Base-by-base conservation (phyloP, 2,329 filamentous ascomycete species). In the Hypomyces perniciosus region DNA sequence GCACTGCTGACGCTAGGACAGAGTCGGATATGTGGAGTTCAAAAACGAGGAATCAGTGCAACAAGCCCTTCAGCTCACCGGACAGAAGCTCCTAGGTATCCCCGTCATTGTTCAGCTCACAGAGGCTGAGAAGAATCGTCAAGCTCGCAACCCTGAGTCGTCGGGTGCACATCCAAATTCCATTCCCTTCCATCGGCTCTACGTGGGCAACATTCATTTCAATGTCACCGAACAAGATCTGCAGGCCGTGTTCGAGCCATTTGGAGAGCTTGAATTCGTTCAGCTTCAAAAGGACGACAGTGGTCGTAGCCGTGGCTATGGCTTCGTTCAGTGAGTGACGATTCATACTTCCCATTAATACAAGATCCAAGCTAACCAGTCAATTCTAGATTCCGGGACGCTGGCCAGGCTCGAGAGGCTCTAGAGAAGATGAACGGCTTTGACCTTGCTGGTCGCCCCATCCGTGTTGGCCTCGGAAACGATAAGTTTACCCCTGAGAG, bases 401-500 rank as follows among this genome's bases (percentile, higher is more conserved):
- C 92, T 53, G 83, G 83, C 57, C 85, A 96, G 71, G 93, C 93
- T 65, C 89, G 92, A 66, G 89, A 96, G 69, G 95, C 93, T 55
- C 78, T 99, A 57, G 90, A 96, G 71, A 96, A 96, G 74, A 96
- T 99, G 92, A 99, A 99, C 72, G 91, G 92, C 58, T 99, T 97
- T 74, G 93, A 97, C 73, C 84, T 99, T 61, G 93, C 93, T 64
- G 91, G 91, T 72, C 91, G 93, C 68, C 90, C 91, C 57, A 97
- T 99, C 69, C 90, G 93, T 68, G 95, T 99, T 71, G 93, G 93
- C 72, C 89, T 99, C 76, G 93, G 93, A 73, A 99, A 96, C 77
- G 93, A 99, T 88, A 97, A 97, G 83, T 97, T 97, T 74, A 97
- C 91, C 72, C 88, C 91, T 65, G 93, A 97, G 75, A 93, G 90